Base-by-base conservation (phyloP, 1,139 yeast species). In the Suhomyces guaymorum region DNA sequence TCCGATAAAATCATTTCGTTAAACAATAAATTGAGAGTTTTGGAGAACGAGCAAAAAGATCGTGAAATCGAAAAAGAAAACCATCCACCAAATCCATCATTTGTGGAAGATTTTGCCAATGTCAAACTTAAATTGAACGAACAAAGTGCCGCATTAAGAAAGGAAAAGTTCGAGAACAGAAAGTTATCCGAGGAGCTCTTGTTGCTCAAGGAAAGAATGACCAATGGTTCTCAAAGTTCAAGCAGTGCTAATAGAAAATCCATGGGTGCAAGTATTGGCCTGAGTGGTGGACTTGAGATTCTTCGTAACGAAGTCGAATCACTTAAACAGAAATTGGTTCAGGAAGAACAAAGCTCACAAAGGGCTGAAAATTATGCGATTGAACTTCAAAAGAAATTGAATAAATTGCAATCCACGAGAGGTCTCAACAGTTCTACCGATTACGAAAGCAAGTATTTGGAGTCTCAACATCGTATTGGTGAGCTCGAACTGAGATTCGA, bases 171-270 rank as follows among this genome's bases (percentile, higher is more conserved):
- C 32, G 83, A 78, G 42, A 78, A 76, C 42, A 61, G 57, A 52
- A 73, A 75, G 44, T 54, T 82, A 26, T 58, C 64, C n/a, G 80
- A 82, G 33, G 87, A 82, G 41, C 49, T 82, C 35, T 67, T 71
- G 21, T 61, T 81, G 46, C 57, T 83, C 9, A 83, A 80, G 45
- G 72, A 54, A 23, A 57, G 71, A 35, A 53, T 63, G 22, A 46
- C 42, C 34, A 44, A 33, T 35, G 59, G 37, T 12, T 10, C 15
- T n/a, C n/a, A n/a, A n/a, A n/a, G n/a, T n/a, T n/a, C n/a, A n/a
- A n/a, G n/a, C n/a, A n/a, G n/a, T n/a, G n/a, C n/a, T n/a, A n/a
- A n/a, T n/a, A n/a, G n/a, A n/a, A n/a, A n/a, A n/a, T n/a, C n/a
- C n/a, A 46, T 59, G 15, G 72, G 72, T 2, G 73, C 67, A 34